Evolutionary conservation across 2,329 filamentous ascomycete species (phyloP), one percentile per base, ranked within the genome.

Genomic region (Nannizzia gypsea): DNA sequence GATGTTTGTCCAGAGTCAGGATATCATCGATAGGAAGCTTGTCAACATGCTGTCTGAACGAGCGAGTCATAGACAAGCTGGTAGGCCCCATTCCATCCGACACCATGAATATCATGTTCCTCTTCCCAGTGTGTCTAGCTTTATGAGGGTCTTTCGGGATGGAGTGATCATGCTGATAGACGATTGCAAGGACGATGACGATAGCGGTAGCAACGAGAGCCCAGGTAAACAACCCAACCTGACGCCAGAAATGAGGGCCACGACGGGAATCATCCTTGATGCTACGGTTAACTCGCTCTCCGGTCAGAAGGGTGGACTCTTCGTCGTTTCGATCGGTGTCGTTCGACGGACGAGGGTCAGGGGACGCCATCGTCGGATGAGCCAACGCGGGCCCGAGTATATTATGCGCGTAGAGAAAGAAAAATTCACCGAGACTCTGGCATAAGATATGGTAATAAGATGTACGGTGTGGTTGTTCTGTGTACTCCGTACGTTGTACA

Each of bases 71-170:
- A 26, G 87, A 88, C 59, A 99, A 80, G 67, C 89, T 92, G 6
- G 93, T 89, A 6, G 93, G 93, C 0, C 93, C 93, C 93, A 99
- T 99, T 69, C 93, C 93, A 72, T 99, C 93, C 0, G 90, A 96
- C 40, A 99, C 92, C 93, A 99, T 99, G 78, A 99, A 97, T 67
- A 99, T 87, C 58, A 99, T 80, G 74, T 97, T 99, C 59, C 89
- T 83, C 79, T 97, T 99, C 58, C 84, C 83, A 28, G 68, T 74
- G 60, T 79, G 77, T 63, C 76, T 77, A 20, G 71, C 71, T 60
- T 67, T 68, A 56, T 64, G 62, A 59, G 66, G 61, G 64, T 67
- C 9, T 63, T 63, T 36, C 62, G 64, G 63, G 69, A 60, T 56
- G 70, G 69, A 60, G 64, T 67, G 44, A 71, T 66, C 9, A 67